These are phyloP conservation scores for Canna indica DNA, from an alignment of 176 grass and related monocot species.

Conservation along the genomic window DNA sequence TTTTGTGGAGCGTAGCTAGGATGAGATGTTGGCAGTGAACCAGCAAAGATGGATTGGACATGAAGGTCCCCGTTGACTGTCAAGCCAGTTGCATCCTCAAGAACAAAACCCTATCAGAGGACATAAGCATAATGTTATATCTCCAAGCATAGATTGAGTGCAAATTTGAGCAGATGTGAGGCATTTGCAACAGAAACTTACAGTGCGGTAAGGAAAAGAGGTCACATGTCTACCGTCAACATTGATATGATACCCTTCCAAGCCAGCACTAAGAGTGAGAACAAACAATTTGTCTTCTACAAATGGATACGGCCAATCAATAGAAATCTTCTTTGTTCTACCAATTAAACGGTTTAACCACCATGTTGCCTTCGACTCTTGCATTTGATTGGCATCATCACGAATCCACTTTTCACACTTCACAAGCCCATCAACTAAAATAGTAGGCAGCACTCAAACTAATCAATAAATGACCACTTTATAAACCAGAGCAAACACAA, in stretches of 20 bases:
- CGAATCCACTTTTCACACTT: conserved; percentile 94
- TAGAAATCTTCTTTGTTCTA: conserved; percentile 40
- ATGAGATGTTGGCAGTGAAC: conserved; percentile 60
- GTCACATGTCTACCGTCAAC: conserved; percentile 59
- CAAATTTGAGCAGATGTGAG: neutral
- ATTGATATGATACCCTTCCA: conserved; percentile 83
- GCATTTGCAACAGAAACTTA: conserved; percentile 31
- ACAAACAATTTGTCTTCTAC: conserved; percentile 53
- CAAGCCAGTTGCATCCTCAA: conserved; percentile 78
- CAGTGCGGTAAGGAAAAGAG: conserved; percentile 68
- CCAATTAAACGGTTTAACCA: conserved; percentile 87
- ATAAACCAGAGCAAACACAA: neutral
- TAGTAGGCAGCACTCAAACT: conserved; percentile 1
- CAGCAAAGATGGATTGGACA: conserved; percentile 56
- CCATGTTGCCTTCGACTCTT: conserved; percentile 65
- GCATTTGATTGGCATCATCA: conserved; percentile 39
- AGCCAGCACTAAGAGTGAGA: conserved; percentile 69
- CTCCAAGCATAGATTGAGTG: neutral
- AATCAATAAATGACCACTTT: neutral
- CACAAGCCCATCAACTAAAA: conserved; percentile 75
- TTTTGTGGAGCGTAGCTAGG: conserved; percentile 43
- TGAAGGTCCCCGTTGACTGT: conserved; percentile 55
- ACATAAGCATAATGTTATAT: neutral
- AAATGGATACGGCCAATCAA: conserved; percentile 68
- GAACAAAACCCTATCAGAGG: conserved; percentile 50